These are phyloP conservation scores for Coffea humblotiana DNA, from an alignment of 305 asterid species.

Conservation along the genomic window DNA sequence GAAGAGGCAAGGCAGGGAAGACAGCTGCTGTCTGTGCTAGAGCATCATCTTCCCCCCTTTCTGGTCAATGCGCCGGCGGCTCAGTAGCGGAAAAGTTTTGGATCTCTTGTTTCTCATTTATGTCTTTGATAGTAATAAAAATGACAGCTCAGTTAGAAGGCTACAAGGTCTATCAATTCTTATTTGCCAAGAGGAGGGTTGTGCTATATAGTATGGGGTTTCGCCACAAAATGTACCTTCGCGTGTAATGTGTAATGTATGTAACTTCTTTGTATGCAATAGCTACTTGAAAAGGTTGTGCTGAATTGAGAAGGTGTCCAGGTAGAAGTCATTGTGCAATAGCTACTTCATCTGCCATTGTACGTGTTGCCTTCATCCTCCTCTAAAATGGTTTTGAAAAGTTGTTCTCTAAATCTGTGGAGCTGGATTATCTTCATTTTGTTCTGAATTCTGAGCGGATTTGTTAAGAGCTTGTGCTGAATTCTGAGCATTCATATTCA, in stretches of 20 bases:
- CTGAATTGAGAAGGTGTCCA: background rate
- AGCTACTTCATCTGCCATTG: background rate
- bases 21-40: conserved; percentile 70
- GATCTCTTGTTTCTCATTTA: background rate
- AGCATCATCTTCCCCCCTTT: conserved; percentile 82
- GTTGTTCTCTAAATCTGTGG: too few relatives aligned
- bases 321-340: background rate
- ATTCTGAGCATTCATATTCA: too few relatives aligned
- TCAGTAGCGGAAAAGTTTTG: conserved; percentile 31
- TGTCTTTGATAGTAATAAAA: conserved; percentile 43
- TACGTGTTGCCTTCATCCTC: background rate
- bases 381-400: too few relatives aligned
- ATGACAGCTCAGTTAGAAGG: conserved; percentile 26
- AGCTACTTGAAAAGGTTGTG: background rate
- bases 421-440: too few relatives aligned
- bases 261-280: background rate
- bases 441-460: background rate
- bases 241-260: background rate
- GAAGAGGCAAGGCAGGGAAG: conserved; percentile 55
- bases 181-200: background rate
- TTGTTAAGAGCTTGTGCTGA: too few relatives aligned
- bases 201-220: conserved; percentile 25
- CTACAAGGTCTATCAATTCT: conserved; percentile 20
- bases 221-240: background rate
- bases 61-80: conserved; percentile 42